A percentile compares a stretch with the other conserved stretches of the same genome.
These are phyloP conservation scores for Mycena citricolor DNA, from an alignment of 1,284 basidiomycete genomes.

Conservation along the genomic window DNA sequence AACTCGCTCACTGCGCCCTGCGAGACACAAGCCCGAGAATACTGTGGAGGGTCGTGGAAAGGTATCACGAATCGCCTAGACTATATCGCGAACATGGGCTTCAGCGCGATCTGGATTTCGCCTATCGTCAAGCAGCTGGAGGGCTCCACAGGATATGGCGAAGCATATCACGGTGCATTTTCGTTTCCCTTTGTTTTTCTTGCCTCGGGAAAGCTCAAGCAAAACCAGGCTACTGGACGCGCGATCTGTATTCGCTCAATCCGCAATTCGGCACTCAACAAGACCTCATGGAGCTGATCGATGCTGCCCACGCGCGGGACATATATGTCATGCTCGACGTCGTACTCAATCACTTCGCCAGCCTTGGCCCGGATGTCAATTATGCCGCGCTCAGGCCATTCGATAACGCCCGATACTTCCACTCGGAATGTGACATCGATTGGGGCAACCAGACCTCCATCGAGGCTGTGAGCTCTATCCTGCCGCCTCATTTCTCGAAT, in stretches of 20 bases:
- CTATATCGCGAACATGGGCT: slow-evolving; percentile 76
- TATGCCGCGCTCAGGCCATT: slow-evolving; percentile 42
- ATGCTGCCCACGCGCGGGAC: slow-evolving; percentile 59
- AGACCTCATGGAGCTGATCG: slow-evolving; percentile 62
- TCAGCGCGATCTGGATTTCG: slow-evolving; percentile 71
- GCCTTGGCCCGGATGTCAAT: slow-evolving; percentile 11
- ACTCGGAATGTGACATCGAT: slow-evolving; percentile 42
- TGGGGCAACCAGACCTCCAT: slow-evolving; percentile 66
- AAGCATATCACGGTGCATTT: slow-evolving; percentile 57
- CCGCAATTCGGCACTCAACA: slow-evolving; percentile 61
- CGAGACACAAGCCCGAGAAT: slow-evolving; percentile 50
- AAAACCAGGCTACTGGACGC: slow-evolving; percentile 52
- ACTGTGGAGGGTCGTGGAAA: slow-evolving; percentile 77
- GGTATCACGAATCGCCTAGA: slow-evolving; percentile 70
- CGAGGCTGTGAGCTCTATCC: slow-evolving; percentile 3
- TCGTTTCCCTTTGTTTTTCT: not conserved
- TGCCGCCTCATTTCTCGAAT: not conserved
- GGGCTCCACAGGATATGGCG: slow-evolving; percentile 58
- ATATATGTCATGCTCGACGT: slow-evolving; percentile 83
- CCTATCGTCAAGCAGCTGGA: slow-evolving; percentile 66
- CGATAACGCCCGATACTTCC: slow-evolving; percentile 34
- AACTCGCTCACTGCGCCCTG: slow-evolving; percentile 42
- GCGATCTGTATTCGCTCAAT: slow-evolving; percentile 62
- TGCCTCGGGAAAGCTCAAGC: no score
- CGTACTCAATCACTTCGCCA: slow-evolving; percentile 68